phyloP scores from a whole-genome alignment of 2,329 filamentous ascomycete genomes.

The Dactylellina sp. region DNA sequence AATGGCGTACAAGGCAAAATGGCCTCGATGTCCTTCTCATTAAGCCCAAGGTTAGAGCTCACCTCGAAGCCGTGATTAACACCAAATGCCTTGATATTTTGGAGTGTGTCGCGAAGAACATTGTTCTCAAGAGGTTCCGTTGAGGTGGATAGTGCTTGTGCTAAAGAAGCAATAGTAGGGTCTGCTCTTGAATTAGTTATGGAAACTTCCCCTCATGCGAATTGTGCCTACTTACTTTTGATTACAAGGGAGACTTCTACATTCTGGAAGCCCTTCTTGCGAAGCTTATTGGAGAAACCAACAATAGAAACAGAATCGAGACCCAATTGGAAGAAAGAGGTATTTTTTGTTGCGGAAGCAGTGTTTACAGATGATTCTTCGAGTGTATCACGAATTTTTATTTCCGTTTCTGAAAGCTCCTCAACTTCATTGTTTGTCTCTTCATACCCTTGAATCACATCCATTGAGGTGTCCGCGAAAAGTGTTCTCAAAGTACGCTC shows the following conservation, averaged over 20 bases:
- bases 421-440: slow-evolving; percentile 47
- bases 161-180: slow-evolving; percentile 64
- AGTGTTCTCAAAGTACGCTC: slow-evolving; percentile 75
- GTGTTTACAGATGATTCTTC: slow-evolving; percentile 68
- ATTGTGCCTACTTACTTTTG: slow-evolving; percentile 66
- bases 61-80: slow-evolving; percentile 71
- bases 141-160: slow-evolving; percentile 59
- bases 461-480: slow-evolving; percentile 72
- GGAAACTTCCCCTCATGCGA: not conserved
- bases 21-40: slow-evolving; percentile 72
- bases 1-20: slow-evolving; percentile 85
- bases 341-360: slow-evolving; percentile 66
- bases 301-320: slow-evolving; percentile 89
- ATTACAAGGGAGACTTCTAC: slow-evolving; percentile 77
- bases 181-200: slow-evolving; percentile 58
- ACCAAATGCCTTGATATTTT: slow-evolving; percentile 73
- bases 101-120: slow-evolving; percentile 68
- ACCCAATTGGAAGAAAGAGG: slow-evolving; percentile 82
- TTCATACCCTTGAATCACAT: slow-evolving; percentile 72
- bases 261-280: slow-evolving; percentile 71
- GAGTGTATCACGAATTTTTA: slow-evolving; percentile 69
- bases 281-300: slow-evolving; percentile 74
- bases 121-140: slow-evolving; percentile 31
- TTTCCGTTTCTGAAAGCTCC: slow-evolving; percentile 61
- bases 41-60: slow-evolving; percentile 69